Evolutionary conservation across 441 rosid genomes (phyloP).

Genomic region (Bruguiera hainesii): DNA sequence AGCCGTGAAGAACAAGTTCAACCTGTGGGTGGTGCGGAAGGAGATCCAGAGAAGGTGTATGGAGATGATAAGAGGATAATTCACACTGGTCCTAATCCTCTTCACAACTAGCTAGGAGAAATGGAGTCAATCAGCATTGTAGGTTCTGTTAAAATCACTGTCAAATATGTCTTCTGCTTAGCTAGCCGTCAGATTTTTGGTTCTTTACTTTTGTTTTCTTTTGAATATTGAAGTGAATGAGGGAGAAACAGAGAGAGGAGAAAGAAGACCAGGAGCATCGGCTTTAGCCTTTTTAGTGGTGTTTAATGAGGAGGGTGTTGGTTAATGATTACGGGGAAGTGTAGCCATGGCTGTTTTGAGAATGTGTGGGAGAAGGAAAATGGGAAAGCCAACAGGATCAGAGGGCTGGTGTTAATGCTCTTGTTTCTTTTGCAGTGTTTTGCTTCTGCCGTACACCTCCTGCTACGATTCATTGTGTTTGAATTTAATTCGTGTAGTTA

Average conservation of each 20-base stretch:
- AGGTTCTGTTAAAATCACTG: slow-evolving; percentile 4
- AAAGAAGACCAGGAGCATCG: slow-evolving; percentile 38
- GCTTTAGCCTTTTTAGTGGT: slow-evolving; percentile 44
- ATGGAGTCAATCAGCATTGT: neutral
- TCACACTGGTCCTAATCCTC: slow-evolving; percentile 96
- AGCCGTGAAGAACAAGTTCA: slow-evolving; percentile 15
- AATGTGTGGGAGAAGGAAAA: neutral
- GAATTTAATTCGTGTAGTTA: slow-evolving; percentile 32
- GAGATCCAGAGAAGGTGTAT: slow-evolving; percentile 38
- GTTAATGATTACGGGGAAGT: slow-evolving; percentile 7
- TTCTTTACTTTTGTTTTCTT: slow-evolving; percentile 13
- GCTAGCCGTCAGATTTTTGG: neutral
- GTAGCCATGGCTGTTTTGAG: neutral
- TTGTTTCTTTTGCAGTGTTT: slow-evolving; percentile 40
- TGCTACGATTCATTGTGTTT: slow-evolving; percentile 23
- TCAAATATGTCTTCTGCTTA: too few relatives aligned
- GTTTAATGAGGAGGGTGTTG: slow-evolving; percentile 24
- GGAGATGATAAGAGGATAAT: slow-evolving; percentile 81
- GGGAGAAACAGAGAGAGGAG: slow-evolving; percentile 7
- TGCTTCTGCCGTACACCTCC: slow-evolving; percentile 25
- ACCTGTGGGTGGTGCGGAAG: slow-evolving; percentile 23
- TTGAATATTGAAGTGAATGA: slow-evolving; percentile 2
- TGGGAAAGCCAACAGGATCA: slow-evolving; percentile 2
- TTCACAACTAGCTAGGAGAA: slow-evolving; percentile 63
- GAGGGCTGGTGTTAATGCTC: slow-evolving; percentile 68